These are phyloP conservation scores for Persicaria maculosa DNA, from an alignment of 148 eudicot genomes.

Conservation along the genomic window DNA sequence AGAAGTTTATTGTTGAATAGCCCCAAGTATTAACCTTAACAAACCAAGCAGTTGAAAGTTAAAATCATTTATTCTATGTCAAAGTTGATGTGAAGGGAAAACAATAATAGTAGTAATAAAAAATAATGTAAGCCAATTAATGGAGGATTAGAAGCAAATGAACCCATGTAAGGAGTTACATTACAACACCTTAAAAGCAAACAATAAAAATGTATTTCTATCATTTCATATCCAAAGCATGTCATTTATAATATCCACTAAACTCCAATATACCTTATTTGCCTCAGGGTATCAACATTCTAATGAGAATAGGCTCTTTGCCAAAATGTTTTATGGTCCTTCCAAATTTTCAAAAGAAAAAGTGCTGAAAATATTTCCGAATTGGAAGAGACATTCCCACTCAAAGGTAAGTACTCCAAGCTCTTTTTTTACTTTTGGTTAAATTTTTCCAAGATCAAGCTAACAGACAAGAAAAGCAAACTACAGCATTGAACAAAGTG, in stretches of 20 bases:
- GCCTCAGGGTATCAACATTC: not conserved
- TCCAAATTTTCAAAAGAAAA: not conserved
- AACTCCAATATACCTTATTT: not conserved
- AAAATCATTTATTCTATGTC: not conserved
- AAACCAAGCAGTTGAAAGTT: not conserved
- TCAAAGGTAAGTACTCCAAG: not conserved
- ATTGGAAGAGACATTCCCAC: not conserved
- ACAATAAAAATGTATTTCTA: not conserved
- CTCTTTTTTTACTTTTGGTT: not conserved
- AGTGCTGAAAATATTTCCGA: not conserved
- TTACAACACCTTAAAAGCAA: not conserved
- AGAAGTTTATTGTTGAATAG: constrained; percentile 96
- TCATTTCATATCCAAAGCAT: not conserved
- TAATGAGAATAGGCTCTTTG: not conserved
- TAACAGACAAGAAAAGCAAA: not conserved
- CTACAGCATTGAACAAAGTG: not conserved
- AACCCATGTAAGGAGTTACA: not conserved
- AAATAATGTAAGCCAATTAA: not conserved
- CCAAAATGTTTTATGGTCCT: not conserved
- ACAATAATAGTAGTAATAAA: not conserved
- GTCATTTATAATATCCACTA: not conserved
- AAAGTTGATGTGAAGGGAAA: not conserved
- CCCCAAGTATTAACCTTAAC: constrained; percentile 93
- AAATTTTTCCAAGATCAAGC: not conserved
- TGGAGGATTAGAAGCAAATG: not conserved